Percentiles rank a stretch among this genome's conserved stretches.
Conservation (phyloP, 768 basidiomycete species). For the Tulasnella sp. region DNA sequence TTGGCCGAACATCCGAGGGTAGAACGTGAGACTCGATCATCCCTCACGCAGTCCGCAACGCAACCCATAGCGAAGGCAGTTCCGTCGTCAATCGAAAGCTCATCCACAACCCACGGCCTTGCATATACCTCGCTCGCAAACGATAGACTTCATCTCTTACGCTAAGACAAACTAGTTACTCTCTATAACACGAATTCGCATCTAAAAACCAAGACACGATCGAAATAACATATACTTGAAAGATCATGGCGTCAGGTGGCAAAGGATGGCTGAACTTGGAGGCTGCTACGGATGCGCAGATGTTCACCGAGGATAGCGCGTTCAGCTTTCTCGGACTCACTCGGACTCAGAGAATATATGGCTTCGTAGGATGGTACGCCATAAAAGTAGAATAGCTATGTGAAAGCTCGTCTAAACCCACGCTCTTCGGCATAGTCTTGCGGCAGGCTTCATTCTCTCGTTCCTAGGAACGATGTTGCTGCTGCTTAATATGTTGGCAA, state of each 20-base stretch:
- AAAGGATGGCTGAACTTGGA: conserved; percentile 79
- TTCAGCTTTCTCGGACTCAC: conserved; percentile 72
- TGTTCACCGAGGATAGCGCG: conserved; percentile 83
- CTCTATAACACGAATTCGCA: neutral
- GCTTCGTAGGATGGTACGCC: conserved; percentile 70
- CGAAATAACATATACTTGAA: conserved; percentile 5
- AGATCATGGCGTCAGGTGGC: too few relatives aligned
- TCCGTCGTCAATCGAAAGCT: neutral
- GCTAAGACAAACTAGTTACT: neutral
- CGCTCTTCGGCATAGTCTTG: conserved; percentile 36
- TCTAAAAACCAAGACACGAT: neutral
- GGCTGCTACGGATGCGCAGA: conserved; percentile 59
- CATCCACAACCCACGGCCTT: neutral
- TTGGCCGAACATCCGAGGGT: neutral
- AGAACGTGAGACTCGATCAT: neutral
- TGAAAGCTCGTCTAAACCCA: neutral
- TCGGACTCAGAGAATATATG: conserved; percentile 70
- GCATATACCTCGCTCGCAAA: neutral
- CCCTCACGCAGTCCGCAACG: neutral
- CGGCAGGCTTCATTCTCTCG: conserved; percentile 67
- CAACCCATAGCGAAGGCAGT: neutral
- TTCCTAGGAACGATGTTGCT: conserved; percentile 68
- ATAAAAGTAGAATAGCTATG: neutral
- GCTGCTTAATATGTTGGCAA: conserved; percentile 52
- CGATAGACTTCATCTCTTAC: neutral